Percentiles rank a stretch among this genome's conserved stretches.
Evolutionary conservation across 2,329 filamentous ascomycete species (phyloP).

Genomic region (Ophiostoma himal-ulmi): DNA sequence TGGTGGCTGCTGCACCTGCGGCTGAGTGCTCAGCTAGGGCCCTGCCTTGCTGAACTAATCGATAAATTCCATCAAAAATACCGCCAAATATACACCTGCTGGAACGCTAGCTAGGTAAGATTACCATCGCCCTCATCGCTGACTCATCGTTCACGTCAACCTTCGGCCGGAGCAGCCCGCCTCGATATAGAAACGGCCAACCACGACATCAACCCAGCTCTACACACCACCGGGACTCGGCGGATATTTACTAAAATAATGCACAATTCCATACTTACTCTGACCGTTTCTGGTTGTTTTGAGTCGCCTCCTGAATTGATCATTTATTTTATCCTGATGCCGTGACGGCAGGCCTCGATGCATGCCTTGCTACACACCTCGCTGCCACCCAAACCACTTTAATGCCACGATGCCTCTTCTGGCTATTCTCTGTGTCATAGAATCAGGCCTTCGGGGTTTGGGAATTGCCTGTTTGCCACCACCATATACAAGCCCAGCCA

Average conservation of each 20-base stretch:
- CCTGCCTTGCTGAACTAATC: not conserved
- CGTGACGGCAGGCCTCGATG: not conserved
- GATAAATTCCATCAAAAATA: not conserved
- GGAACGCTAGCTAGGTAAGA: not conserved
- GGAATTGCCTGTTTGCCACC: slow-evolving; percentile 6
- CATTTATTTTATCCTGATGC: not conserved
- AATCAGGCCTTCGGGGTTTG: not conserved
- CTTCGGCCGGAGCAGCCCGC: slow-evolving; percentile 24
- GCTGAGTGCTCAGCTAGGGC: not conserved
- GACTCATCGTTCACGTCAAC: not conserved
- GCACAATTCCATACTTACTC: no score
- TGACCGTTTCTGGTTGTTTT: not conserved
- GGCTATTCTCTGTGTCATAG: slow-evolving; percentile 14
- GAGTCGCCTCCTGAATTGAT: not conserved
- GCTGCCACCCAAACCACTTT: no score
- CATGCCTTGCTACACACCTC: no score
- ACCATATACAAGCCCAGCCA: not conserved
- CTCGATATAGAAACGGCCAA: slow-evolving; percentile 13
- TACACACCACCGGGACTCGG: slow-evolving; percentile 15
- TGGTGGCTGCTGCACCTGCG: not conserved
- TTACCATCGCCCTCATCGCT: not conserved
- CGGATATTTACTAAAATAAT: not conserved
- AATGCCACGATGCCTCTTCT: not conserved
- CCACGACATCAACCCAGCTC: not conserved
- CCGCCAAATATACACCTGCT: not conserved